phyloP scores from a whole-genome alignment of 73 alveolate genomes.

The Tetrahymena elliotti region DNA sequence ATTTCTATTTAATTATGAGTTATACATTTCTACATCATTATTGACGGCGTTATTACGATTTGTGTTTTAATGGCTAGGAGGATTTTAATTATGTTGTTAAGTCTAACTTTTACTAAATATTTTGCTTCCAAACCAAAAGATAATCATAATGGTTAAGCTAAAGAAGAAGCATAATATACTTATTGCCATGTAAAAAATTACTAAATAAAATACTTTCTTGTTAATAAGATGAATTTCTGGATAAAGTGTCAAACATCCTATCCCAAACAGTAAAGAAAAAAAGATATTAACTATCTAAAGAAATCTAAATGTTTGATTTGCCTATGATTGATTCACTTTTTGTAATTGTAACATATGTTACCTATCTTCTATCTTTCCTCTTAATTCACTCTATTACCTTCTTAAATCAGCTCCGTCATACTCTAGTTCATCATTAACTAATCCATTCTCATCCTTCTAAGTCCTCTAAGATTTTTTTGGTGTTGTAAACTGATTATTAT shows the following conservation, averaged over 20 bases:
- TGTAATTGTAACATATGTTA: not conserved
- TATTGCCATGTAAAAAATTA: not conserved
- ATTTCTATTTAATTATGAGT: not conserved
- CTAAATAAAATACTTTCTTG: not conserved
- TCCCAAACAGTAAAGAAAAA: not conserved
- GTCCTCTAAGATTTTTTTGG: not conserved
- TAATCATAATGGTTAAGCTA: not conserved
- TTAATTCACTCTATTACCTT: not conserved
- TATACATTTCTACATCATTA: not conserved
- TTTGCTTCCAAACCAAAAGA: not conserved
- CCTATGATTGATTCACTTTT: not conserved
- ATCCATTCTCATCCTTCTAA: not conserved
- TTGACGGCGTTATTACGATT: not conserved
- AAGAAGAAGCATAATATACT: not conserved
- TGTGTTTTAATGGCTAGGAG: not conserved
- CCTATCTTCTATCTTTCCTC: not conserved
- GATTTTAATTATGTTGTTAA: not conserved
- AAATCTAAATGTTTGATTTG: not conserved
- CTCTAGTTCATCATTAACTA: not conserved
- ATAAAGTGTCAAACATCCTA: not conserved
- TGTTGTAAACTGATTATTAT: not conserved
- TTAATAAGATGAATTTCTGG: not conserved
- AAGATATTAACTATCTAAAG: not conserved
- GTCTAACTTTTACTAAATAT: not conserved
- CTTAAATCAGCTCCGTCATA: not conserved